Evolutionary conservation across 2,329 filamentous ascomycete species (phyloP).

Genomic region (Paraphoma chrysanthemicola): DNA sequence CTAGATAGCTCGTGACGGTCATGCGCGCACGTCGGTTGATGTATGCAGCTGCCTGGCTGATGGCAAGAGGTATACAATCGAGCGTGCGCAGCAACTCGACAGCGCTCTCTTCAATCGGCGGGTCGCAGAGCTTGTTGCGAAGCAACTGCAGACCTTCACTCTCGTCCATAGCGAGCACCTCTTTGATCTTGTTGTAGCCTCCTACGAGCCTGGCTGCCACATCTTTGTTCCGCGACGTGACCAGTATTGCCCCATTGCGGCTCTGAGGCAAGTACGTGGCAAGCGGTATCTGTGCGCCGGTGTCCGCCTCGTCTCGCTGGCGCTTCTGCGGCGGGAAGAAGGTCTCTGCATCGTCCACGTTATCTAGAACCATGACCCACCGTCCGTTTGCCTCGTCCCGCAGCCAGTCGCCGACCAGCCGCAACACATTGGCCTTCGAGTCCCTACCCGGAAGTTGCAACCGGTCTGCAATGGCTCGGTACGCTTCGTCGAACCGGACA

Average conservation of each 20-base stretch:
- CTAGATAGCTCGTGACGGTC: slow-evolving; percentile 45
- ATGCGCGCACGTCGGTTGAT: slow-evolving; percentile 28
- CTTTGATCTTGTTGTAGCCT: slow-evolving; percentile 9
- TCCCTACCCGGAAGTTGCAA: slow-evolving; percentile 13
- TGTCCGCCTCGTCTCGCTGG: neutral
- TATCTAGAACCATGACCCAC: slow-evolving; percentile 26
- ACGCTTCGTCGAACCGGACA: slow-evolving; percentile 21
- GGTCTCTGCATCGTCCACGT: slow-evolving; percentile 15
- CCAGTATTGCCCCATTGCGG: slow-evolving; percentile 15
- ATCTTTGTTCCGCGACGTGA: slow-evolving; percentile 18
- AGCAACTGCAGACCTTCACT: slow-evolving; percentile 13
- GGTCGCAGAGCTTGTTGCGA: slow-evolving; percentile 14
- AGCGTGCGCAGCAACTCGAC: slow-evolving; percentile 7
- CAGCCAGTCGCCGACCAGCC: slow-evolving; percentile 15
- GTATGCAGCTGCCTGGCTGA: slow-evolving; percentile 42
- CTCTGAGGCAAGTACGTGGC: slow-evolving; percentile 20
- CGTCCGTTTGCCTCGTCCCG: slow-evolving; percentile 12
- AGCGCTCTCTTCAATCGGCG: neutral
- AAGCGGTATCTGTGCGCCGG: slow-evolving; percentile 2
- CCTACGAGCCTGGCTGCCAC: slow-evolving; percentile 13
- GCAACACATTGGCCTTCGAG: slow-evolving; percentile 16
- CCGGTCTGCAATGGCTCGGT: slow-evolving; percentile 18
- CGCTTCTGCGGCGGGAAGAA: slow-evolving; percentile 5
- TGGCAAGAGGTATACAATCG: slow-evolving; percentile 20
- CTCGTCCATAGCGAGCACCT: slow-evolving; percentile 16